phyloP scores from a whole-genome alignment of 257 asterid species.

The Solanum virginianum region DNA sequence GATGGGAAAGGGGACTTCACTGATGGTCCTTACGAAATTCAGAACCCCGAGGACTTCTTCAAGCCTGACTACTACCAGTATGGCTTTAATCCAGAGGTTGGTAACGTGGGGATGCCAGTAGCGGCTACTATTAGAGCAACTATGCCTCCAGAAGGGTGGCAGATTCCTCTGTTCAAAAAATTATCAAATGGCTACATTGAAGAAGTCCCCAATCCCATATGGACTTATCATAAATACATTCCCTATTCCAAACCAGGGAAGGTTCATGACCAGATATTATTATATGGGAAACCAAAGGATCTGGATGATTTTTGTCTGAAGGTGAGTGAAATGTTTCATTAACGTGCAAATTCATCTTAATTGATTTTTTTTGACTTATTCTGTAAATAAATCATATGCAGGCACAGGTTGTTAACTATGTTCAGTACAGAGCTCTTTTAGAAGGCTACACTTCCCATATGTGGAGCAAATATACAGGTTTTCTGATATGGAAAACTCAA shows the following conservation, averaged over 20 bases:
- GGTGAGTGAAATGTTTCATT: slow-evolving; percentile 26
- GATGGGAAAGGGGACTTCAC: slow-evolving; percentile 81
- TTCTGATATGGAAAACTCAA: slow-evolving; percentile 95
- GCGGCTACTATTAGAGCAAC: slow-evolving; percentile 96
- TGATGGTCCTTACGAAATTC: slow-evolving; percentile 95
- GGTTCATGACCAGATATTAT: slow-evolving; percentile 87
- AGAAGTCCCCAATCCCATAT: slow-evolving; percentile 84
- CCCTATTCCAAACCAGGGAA: slow-evolving; percentile 79
- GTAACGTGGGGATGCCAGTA: slow-evolving; percentile 94
- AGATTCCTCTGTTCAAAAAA: slow-evolving; percentile 60
- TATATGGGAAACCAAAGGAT: slow-evolving; percentile 63
- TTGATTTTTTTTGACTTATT: background rate
- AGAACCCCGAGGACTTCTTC: slow-evolving; percentile 81
- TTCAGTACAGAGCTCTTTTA: slow-evolving; percentile 91
- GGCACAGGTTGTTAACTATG: slow-evolving; percentile 89
- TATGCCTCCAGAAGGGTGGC: slow-evolving; percentile 84
- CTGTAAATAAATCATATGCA: slow-evolving; percentile 17
- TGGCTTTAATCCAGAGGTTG: slow-evolving; percentile 98
- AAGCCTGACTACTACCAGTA: slow-evolving; percentile 63
- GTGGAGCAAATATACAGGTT: slow-evolving; percentile 98
- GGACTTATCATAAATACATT: slow-evolving; percentile 86
- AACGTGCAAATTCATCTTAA: background rate
- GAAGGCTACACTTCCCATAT: slow-evolving; percentile 97
- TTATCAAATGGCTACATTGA: slow-evolving; percentile 50
- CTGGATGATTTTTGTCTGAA: slow-evolving; percentile 93